Evolutionary conservation across 192 early-diverging fungal species (phyloP), one percentile per base, ranked within the genome.

Genomic region (Coemansia sp.): DNA sequence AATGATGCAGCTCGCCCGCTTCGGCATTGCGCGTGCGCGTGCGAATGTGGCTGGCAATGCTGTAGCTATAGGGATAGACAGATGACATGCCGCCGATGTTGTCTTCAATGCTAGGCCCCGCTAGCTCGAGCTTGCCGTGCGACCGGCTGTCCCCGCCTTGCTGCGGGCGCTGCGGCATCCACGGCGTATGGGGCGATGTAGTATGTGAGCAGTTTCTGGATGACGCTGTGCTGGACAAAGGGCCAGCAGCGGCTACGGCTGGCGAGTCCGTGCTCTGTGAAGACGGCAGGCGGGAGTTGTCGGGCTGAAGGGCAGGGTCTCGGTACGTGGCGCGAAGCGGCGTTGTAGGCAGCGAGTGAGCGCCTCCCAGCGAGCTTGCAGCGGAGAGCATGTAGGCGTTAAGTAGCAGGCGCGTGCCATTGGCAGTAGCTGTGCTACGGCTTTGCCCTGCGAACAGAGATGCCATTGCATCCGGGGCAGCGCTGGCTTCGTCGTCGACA

Each of bases 21-120:
- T 53, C 61, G 38, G 62, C 34, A 36, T 36, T 57, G 66, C 77
- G 69, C n/a, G 65, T 36, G 20, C 73, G 78, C 36, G 68, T 68
- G 59, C 73, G 78, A 38, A 81, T 81, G 48, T 81, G 78, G 67
- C 78, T 75, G 34, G 78, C 73, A 9, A 81, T 75, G 70, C 78
- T 72, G 50, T 76, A 81, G 70, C 64, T 76, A 66, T 81, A 75
- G 8, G 73, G 78, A 38, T 81, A 81, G 16, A 81, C 73, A 2
- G 77, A 73, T 4, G 77, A 69, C 77, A 79, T 79, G 37, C 61
- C 65, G 14, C 73, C 73, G 57, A 67, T 67, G 59, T 62, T 67
- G 43, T 81, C 78, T 50, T 81, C 78, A 33, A 81, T 81, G 67
- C 36, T 56, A 1, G 73, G 73, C 9, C 62, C 65, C 2, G 70